These are phyloP conservation scores for Globisporangium uncinulatum DNA, from an alignment of 352 stramenopile genomes.

Conservation along the genomic window DNA sequence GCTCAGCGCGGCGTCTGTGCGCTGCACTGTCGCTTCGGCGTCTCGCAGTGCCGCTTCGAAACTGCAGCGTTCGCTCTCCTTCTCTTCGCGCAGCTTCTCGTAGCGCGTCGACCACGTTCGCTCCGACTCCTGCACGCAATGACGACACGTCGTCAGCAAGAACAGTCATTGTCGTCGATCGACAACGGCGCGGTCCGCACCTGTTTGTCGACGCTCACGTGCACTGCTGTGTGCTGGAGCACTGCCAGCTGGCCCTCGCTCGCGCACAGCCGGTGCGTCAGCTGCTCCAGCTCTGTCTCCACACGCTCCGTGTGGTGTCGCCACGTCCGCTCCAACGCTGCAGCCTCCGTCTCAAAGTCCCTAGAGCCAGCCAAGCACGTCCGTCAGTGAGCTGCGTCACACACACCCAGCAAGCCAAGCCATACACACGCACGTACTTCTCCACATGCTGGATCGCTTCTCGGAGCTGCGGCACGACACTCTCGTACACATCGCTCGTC, in stretches of 20 bases:
- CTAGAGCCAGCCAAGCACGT: no score
- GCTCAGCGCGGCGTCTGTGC: constrained; percentile 29
- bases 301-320: constrained; percentile 36
- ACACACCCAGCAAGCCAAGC: neutral
- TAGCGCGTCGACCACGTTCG: constrained; percentile 36
- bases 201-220: constrained; percentile 41
- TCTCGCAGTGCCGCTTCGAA: constrained; percentile 41
- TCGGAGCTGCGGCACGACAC: constrained; percentile 4
- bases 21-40: constrained; percentile 24
- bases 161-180: no score
- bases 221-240: constrained; percentile 33
- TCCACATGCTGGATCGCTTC: constrained; percentile 2
- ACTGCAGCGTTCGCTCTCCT: constrained; percentile 26
- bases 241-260: constrained; percentile 48
- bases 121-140: constrained; percentile 16
- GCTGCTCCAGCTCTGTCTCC: constrained; percentile 31
- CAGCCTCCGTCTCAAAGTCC: constrained; percentile 38
- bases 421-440: no score
- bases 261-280: constrained; percentile 33
- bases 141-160: neutral
- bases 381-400: no score
- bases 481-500: constrained; percentile 1
- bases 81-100: constrained; percentile 39
- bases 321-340: constrained; percentile 30
- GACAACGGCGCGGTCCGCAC: constrained; percentile 5